A percentile compares a stretch with the other conserved stretches of the same genome.
These are phyloP conservation scores for Cenchrus americanus DNA, from an alignment of 176 grass and related monocot species.

Conservation along the genomic window DNA sequence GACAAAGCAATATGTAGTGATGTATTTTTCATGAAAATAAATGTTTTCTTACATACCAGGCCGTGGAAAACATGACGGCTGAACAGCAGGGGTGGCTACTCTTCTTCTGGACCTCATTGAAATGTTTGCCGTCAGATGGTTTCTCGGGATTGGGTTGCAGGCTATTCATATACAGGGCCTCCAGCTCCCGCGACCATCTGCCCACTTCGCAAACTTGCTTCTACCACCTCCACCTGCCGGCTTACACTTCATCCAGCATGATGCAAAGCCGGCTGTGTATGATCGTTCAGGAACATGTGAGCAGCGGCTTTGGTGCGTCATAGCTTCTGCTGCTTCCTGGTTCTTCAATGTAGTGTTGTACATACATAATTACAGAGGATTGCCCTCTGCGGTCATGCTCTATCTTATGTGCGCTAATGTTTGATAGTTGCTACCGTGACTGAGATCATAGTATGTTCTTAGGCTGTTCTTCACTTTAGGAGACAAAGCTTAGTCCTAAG, in stretches of 20 bases:
- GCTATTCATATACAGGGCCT: conserved; percentile 51
- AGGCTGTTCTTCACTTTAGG: background rate
- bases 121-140: conserved; percentile 59
- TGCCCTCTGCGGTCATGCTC: background rate
- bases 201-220: conserved; percentile 72
- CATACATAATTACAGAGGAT: background rate
- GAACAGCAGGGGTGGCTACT: conserved; percentile 56
- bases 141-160: conserved; percentile 55
- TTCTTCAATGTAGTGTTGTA: too few relatives aligned
- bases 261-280: conserved; percentile 46
- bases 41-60: conserved; percentile 31
- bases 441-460: background rate
- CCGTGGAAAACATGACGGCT: conserved; percentile 49
- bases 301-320: conserved; percentile 49
- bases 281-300: conserved; percentile 67
- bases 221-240: conserved; percentile 53
- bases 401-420: background rate
- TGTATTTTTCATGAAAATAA: background rate
- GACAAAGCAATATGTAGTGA: background rate
- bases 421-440: background rate
- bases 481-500: background rate
- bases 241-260: conserved; percentile 52
- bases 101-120: conserved; percentile 80
- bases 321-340: background rate
- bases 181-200: conserved; percentile 48